These are phyloP conservation scores for Pinus albicaulis DNA, from an alignment of 75 land plant genomes.

Conservation along the genomic window DNA sequence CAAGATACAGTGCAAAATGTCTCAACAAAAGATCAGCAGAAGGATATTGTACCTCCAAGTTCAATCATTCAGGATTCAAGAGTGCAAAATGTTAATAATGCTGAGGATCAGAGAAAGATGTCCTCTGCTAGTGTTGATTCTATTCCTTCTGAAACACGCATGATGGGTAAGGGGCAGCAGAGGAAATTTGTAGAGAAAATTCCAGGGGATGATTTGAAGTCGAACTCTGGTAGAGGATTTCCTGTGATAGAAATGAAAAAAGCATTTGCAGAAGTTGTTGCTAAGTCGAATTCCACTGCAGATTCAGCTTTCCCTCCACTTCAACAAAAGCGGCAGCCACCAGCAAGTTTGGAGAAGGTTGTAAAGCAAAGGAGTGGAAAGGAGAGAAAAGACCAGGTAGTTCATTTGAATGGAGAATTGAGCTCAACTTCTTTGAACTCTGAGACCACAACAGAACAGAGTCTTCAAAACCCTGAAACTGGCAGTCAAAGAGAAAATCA, in stretches of 20 bases:
- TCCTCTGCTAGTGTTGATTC: constrained; percentile 8
- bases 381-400: constrained; percentile 24
- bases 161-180: constrained; percentile 15
- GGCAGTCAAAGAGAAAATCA: constrained; percentile 20
- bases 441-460: constrained; percentile 16
- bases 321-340: constrained; percentile 45
- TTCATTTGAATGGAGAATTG: constrained; percentile 13
- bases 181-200: constrained; percentile 25
- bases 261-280: constrained; percentile 77
- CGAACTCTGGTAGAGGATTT: constrained; percentile 44
- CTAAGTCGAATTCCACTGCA: constrained; percentile 43
- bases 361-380: constrained; percentile 23
- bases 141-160: constrained; percentile 5
- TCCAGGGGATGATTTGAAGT: constrained; percentile 20
- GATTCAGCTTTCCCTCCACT: constrained; percentile 82
- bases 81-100: constrained; percentile 10
- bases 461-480: constrained; percentile 8
- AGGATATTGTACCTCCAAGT: constrained; percentile 5
- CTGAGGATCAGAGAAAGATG: constrained; percentile 11
- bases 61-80: constrained; percentile 11
- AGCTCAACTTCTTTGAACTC: constrained; percentile 13
- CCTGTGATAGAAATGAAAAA: constrained; percentile 51
- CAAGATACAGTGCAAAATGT: constrained; percentile 10
- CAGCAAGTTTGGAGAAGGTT: constrained; percentile 30
- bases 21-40: constrained; percentile 3